A percentile compares a stretch with the other conserved stretches of the same genome.
Evolutionary conservation across 140 eudicot species (phyloP).

Genomic region (Stevia rebaudiana): DNA sequence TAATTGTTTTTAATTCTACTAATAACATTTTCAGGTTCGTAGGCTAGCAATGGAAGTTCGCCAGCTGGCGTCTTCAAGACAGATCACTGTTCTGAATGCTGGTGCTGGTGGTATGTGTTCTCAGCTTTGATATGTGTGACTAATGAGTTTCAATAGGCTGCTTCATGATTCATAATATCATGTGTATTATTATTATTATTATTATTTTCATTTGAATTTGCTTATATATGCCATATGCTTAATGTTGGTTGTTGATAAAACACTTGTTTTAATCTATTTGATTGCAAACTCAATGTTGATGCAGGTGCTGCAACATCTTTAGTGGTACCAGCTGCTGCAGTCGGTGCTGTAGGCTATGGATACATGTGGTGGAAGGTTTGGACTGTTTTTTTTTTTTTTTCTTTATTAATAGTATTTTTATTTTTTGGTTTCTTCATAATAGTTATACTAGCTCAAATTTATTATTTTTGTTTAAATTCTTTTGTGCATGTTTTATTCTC

Average conservation of each 20-base stretch:
- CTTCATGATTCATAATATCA: background rate
- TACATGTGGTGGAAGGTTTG: conserved; percentile 98
- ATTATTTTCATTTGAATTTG: conserved; percentile 10
- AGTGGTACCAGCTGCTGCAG: conserved; percentile 67
- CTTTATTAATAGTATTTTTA: background rate
- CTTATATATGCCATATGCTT: background rate
- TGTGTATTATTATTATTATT: background rate
- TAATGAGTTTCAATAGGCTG: background rate
- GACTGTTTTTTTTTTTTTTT: no score
- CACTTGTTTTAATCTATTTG: background rate
- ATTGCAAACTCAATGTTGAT: conserved; percentile 10
- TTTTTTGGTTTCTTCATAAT: background rate
- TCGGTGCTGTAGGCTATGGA: conserved; percentile 84
- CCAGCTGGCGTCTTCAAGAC: conserved; percentile 60
- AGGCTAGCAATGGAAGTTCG: conserved; percentile 79
- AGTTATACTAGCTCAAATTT: background rate
- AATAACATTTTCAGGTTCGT: conserved; percentile 47
- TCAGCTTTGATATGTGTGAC: background rate
- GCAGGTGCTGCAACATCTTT: conserved; percentile 48
- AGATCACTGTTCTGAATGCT: conserved; percentile 78
- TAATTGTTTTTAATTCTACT: background rate
- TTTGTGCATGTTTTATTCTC: background rate
- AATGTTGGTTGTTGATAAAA: conserved; percentile 1
- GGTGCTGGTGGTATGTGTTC: conserved; percentile 54
- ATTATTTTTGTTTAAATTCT: background rate